Percentiles rank a stretch among this genome's conserved stretches.
Conservation (phyloP, 768 basidiomycete species). For the Suillus spraguei region DNA sequence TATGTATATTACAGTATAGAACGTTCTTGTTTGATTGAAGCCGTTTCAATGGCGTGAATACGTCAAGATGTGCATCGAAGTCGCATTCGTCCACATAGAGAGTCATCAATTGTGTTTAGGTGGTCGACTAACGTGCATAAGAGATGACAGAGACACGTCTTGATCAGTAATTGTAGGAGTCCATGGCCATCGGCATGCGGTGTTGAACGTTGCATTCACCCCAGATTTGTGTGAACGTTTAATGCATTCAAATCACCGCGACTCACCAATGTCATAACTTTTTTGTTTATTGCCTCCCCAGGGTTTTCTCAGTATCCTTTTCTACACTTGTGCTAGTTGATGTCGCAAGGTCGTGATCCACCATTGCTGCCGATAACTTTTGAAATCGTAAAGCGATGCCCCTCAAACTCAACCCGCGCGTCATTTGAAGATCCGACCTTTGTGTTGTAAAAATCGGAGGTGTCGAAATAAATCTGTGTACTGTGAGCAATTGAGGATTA, state of each 20-base stretch:
- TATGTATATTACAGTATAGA: not conserved
- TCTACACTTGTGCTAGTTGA: conserved; percentile 36
- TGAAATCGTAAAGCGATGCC: conserved; percentile 71
- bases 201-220: too few relatives aligned
- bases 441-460: conserved; percentile 64
- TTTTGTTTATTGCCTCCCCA: conserved; percentile 59
- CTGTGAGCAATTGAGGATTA: not conserved
- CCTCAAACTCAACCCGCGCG: conserved; percentile 76
- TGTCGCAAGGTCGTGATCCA: conserved; percentile 26
- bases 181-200: too few relatives aligned
- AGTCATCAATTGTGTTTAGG: not conserved
- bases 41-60: not conserved
- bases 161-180: too few relatives aligned
- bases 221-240: conserved; percentile 25
- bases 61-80: not conserved
- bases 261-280: conserved; percentile 51
- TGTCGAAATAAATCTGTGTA: conserved; percentile 76
- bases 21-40: not conserved
- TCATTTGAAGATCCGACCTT: conserved; percentile 56
- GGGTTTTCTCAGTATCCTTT: conserved; percentile 59
- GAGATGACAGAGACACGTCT: not conserved
- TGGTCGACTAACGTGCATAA: not conserved
- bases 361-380: conserved; percentile 47
- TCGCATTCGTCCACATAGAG: not conserved
- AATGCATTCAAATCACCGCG: conserved; percentile 74